phyloP scores from a whole-genome alignment of 2,329 filamentous ascomycete genomes.

The Chaetomiaceae sp. region DNA sequence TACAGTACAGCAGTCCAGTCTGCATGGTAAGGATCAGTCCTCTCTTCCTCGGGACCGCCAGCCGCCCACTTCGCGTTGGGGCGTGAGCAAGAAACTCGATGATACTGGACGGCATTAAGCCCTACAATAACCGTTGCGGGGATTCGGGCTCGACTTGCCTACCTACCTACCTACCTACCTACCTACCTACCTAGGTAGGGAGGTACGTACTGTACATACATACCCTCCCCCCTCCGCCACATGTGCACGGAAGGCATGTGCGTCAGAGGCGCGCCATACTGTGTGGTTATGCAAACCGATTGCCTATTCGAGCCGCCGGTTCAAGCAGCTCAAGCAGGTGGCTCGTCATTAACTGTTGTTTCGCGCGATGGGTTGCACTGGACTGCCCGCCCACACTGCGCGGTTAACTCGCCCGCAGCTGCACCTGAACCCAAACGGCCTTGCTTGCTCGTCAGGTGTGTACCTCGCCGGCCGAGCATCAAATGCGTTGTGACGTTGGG shows the following conservation, averaged over 20 bases:
- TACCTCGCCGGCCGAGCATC: slow-evolving; percentile 6
- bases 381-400: slow-evolving; percentile 22
- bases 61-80: not conserved
- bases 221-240: not conserved
- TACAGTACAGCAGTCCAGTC: too few relatives aligned
- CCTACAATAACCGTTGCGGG: not conserved
- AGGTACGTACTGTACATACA: too few relatives aligned
- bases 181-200: too few relatives aligned
- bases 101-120: not conserved
- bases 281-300: not conserved
- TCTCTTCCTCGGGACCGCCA: not conserved
- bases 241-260: too few relatives aligned
- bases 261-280: too few relatives aligned
- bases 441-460: slow-evolving; percentile 18
- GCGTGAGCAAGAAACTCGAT: too few relatives aligned
- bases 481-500: slow-evolving; percentile 12
- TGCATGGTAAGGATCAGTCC: not conserved
- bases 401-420: slow-evolving; percentile 24
- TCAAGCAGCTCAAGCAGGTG: not conserved
- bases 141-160: too few relatives aligned
- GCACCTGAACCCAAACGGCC: slow-evolving; percentile 25
- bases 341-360: slow-evolving; percentile 20
- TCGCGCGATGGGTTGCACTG: slow-evolving; percentile 10
- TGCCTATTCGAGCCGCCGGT: not conserved
- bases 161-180: too few relatives aligned